Evolutionary conservation across 768 basidiomycete species (phyloP), one percentile per base, ranked within the genome.

Genomic region (Lactifluus pinguis): DNA sequence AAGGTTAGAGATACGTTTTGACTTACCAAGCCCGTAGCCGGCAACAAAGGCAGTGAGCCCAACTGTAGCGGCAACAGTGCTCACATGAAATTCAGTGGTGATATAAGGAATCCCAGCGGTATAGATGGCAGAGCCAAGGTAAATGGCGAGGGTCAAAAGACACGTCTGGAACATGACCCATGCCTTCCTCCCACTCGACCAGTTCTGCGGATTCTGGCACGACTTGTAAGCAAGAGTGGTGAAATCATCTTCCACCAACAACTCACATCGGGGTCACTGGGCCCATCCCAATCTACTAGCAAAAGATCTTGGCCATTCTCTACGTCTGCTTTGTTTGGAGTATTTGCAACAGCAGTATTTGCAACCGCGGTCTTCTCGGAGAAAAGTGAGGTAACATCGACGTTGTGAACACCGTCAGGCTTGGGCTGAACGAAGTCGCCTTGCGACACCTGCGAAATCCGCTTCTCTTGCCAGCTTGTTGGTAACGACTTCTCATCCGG

Each of bases 91-190:
- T 2, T 71, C 65, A 1, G 62, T 21, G 41, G 70, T 54, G 17
- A 74, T 53, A 7, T 60, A 66, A 2, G 68, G 66, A 19, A 72
- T 70, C 6, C 69, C 69, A 15, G 73, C 65, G 1, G 70, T 69
- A 59, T 72, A 73, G 48, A 74, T 73, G 17, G 70, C 69, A 10
- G 73, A 71, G 54, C 73, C 73, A 59, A 74, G 70, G 64, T 74
- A 75, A 30, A 74, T 67, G 50, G 68, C 65, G 57, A 73, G 70
- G 1, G 73, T 74, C 51, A 75, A 60, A 49, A 74, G 62, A 49
- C 71, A 71, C n/a, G 73, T 71, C 44, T 68, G 67, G 53, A 70
- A 71, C 17, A 72, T 69, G 14, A 74, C 71, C 53, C 73, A 71
- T 32, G 66, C 59, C 47, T 69, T 67, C 42, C 68, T 74, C 14